Conservation (phyloP, 768 basidiomycete species). For the Exidia glandulosa region DNA sequence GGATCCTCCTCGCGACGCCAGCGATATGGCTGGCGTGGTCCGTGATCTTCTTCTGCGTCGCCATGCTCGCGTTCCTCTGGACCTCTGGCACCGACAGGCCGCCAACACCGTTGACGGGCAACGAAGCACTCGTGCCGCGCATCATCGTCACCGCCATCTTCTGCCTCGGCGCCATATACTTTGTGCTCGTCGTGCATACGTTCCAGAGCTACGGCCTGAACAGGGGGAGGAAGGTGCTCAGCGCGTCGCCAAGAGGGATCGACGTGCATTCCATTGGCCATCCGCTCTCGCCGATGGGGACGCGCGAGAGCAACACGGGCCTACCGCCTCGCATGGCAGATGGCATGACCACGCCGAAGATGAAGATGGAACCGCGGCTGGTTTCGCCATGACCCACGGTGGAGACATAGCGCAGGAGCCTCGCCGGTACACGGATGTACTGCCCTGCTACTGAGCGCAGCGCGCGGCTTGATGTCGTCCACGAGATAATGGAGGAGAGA, state of each 20-base stretch:
- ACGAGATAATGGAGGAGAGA: too few species aligned
- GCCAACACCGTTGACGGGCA: background rate
- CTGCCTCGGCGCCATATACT: constrained; percentile 7
- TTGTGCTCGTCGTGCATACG: constrained; percentile 5
- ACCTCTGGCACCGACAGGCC: constrained; percentile 1
- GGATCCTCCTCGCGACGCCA: constrained; percentile 58
- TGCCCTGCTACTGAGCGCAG: too few species aligned
- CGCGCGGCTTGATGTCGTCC: too few species aligned
- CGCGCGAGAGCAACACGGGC: background rate
- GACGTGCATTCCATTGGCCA: background rate
- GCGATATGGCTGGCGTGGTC: constrained; percentile 63
- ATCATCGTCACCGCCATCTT: constrained; percentile 7
- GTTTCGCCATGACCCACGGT: background rate
- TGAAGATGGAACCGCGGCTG: background rate
- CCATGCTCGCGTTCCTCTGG: constrained; percentile 9
- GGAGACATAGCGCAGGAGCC: background rate
- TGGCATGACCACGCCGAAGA: background rate
- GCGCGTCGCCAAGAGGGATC: background rate
- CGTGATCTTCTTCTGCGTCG: constrained; percentile 11
- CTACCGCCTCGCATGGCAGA: background rate
- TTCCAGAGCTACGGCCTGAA: constrained; percentile 4
- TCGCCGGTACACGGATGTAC: too few species aligned
- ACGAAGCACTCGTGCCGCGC: constrained; percentile 4
- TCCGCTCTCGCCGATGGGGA: background rate
- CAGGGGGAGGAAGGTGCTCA: background rate